A percentile compares a stretch with the other conserved stretches of the same genome.
Evolutionary conservation across 371 early-diverging fungal species (phyloP).

Genomic region (Apophysomyces trapeziformis): DNA sequence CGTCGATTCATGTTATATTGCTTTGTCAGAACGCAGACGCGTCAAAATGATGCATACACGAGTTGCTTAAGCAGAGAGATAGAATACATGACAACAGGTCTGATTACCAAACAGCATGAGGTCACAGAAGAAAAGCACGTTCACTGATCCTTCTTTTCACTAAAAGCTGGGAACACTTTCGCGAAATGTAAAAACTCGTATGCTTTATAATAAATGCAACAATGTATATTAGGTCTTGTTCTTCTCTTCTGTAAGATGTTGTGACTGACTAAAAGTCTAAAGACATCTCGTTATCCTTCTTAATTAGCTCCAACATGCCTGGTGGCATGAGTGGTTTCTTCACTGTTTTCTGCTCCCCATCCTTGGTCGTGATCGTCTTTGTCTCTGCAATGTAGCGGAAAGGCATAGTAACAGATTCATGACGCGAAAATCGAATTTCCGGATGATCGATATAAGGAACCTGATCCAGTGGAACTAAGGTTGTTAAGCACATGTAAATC

Average conservation of each 20-base stretch:
- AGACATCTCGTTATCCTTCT: slow-evolving; percentile 70
- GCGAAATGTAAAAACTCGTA: too few species aligned
- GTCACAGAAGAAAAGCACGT: too few species aligned
- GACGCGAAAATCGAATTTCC: slow-evolving; percentile 69
- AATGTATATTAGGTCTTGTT: background rate
- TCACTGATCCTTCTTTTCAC: too few species aligned
- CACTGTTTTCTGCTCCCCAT: slow-evolving; percentile 52
- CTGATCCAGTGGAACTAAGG: slow-evolving; percentile 61
- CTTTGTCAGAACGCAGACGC: too few species aligned
- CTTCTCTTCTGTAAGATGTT: background rate
- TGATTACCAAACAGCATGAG: too few species aligned
- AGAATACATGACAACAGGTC: too few species aligned
- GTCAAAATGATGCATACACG: too few species aligned
- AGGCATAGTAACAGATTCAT: slow-evolving; percentile 79
- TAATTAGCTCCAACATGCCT: slow-evolving; percentile 78
- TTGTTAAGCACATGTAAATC: background rate
- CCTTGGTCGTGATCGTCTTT: slow-evolving; percentile 49
- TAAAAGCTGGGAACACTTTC: too few species aligned
- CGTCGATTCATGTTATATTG: too few species aligned
- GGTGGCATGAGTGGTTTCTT: slow-evolving; percentile 76
- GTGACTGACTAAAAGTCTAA: slow-evolving; percentile 48
- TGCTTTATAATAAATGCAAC: too few species aligned
- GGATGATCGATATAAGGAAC: slow-evolving; percentile 78
- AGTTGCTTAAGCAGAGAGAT: too few species aligned
- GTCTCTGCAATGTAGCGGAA: slow-evolving; percentile 65